phyloP scores from a whole-genome alignment of 768 basidiomycete species.

The Chlorophyllum brunneum region DNA sequence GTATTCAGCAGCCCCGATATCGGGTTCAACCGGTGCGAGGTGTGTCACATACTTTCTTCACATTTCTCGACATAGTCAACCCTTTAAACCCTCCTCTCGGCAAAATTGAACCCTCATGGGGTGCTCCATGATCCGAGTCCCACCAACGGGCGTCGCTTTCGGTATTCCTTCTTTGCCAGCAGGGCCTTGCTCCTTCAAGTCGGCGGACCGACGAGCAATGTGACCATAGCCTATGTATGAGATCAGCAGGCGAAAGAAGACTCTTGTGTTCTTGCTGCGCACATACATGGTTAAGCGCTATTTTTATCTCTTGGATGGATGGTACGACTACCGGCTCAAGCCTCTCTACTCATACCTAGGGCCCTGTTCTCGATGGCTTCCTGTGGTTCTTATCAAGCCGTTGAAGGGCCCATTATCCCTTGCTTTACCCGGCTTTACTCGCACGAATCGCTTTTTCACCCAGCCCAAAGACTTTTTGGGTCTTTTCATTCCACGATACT shows the following conservation, averaged over 20 bases:
- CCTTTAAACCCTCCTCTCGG: neutral
- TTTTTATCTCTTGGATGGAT: neutral
- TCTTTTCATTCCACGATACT: neutral
- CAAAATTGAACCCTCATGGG: neutral
- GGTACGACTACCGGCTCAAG: neutral
- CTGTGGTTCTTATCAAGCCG: neutral
- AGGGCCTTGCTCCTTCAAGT: neutral
- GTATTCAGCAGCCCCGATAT: too few relatives aligned
- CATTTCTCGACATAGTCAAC: too few relatives aligned
- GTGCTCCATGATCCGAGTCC: neutral
- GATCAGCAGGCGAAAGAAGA: too few relatives aligned
- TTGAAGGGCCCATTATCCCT: neutral
- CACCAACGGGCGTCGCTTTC: neutral
- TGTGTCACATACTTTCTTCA: too few relatives aligned
- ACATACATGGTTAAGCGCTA: neutral
- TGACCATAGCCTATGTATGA: neutral
- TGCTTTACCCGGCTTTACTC: constrained; percentile 1
- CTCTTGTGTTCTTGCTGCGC: neutral
- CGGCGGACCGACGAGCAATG: neutral
- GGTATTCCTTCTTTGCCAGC: neutral
- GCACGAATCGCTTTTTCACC: neutral
- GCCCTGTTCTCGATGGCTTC: neutral
- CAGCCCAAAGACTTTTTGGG: neutral
- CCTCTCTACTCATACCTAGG: neutral
- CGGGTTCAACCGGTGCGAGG: too few relatives aligned